A percentile compares a stretch with the other conserved stretches of the same genome.
These are phyloP conservation scores for Funneliformis mosseae DNA, from an alignment of 192 early-diverging fungal species.

Conservation along the genomic window DNA sequence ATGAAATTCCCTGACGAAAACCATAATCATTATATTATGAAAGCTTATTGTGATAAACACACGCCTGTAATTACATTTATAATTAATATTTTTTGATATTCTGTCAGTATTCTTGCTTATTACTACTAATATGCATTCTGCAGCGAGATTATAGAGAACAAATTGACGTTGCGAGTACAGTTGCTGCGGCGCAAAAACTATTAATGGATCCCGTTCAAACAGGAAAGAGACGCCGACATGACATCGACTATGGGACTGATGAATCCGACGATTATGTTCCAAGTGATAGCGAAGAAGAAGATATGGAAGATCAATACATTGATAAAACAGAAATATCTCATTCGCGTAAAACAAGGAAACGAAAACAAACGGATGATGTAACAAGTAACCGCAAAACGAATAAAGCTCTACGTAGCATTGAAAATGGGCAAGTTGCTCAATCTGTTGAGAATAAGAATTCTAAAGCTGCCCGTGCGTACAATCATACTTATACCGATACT, in stretches of 20 bases:
- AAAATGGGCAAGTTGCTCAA: not conserved
- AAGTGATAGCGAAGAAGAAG: slow-evolving; percentile 37
- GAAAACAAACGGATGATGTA: not conserved
- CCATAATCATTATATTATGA: slow-evolving; percentile 61
- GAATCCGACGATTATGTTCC: slow-evolving; percentile 47
- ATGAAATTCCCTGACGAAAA: slow-evolving; percentile 62
- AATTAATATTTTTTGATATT: not conserved
- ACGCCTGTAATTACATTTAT: slow-evolving; percentile 62
- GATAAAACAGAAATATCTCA: not conserved
- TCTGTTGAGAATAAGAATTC: slow-evolving; percentile 17
- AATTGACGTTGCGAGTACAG: slow-evolving; percentile 46
- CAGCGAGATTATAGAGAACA: slow-evolving; percentile 55
- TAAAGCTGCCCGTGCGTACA: slow-evolving; percentile 61
- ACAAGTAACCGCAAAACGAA: not conserved
- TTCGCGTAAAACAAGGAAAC: not conserved
- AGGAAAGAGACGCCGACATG: slow-evolving; percentile 40
- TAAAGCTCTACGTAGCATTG: not conserved
- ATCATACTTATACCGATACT: slow-evolving; percentile 62
- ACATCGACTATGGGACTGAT: slow-evolving; percentile 35
- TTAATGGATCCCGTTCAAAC: slow-evolving; percentile 31
- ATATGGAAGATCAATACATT: not conserved
- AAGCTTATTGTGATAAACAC: slow-evolving; percentile 89
- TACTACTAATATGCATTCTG: not conserved
- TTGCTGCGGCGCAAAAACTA: slow-evolving; percentile 39
- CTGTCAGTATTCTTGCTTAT: not conserved